Percentiles rank a stretch among this genome's conserved stretches.
Evolutionary conservation across 805 yeast genomes (phyloP).

Genomic region (Starmerella roubikii): DNA sequence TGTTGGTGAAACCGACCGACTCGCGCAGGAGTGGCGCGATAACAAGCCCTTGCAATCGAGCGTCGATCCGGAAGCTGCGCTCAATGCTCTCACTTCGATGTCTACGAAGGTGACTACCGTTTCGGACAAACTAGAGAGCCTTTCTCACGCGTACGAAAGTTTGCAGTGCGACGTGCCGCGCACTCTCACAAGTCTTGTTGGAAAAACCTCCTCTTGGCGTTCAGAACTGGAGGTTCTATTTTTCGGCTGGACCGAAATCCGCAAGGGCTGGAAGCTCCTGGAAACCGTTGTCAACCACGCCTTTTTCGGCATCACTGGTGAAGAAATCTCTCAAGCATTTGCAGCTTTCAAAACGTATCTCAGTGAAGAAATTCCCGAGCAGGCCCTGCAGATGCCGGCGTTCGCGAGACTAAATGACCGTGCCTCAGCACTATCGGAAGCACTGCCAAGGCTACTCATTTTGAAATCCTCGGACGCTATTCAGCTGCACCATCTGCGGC

Average conservation of each 20-base stretch:
- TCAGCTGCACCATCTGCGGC: conserved; percentile 54
- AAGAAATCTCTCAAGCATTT: background rate
- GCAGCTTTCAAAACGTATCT: background rate
- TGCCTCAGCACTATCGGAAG: background rate
- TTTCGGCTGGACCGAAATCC: background rate
- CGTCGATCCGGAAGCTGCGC: conserved; percentile 5
- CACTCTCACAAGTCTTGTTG: background rate
- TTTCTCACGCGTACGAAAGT: background rate
- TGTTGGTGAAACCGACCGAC: background rate
- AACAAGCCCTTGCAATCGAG: conserved; percentile 9
- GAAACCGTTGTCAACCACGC: background rate
- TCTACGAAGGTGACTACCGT: background rate
- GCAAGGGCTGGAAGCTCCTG: background rate
- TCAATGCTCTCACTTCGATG: background rate
- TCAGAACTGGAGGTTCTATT: background rate
- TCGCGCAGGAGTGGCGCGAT: conserved; percentile 4
- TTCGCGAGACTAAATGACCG: background rate
- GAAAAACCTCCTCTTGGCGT: no score
- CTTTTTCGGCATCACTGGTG: background rate
- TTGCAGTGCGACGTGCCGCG: background rate
- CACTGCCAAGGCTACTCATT: conserved; percentile 21
- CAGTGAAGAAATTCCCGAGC: conserved; percentile 2
- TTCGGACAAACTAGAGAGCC: background rate
- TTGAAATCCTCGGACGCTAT: conserved; percentile 39
- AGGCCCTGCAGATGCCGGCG: background rate